These are phyloP conservation scores for Neurospora sp. DNA, from an alignment of 495 filamentous ascomycete genomes.

Conservation along the genomic window DNA sequence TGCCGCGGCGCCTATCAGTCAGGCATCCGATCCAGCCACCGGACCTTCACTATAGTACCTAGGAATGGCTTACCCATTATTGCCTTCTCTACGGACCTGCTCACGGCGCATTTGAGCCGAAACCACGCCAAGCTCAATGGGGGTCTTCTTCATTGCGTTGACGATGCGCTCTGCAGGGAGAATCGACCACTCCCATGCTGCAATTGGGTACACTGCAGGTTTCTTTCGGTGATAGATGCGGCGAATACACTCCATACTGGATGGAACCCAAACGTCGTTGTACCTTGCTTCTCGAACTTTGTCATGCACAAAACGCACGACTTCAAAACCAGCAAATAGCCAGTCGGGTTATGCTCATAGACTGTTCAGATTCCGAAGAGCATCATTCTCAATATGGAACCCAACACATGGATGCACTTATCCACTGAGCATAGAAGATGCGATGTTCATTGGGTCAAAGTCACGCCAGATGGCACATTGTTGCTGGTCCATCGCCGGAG, in stretches of 20 bases:
- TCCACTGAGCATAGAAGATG: constrained; percentile 19
- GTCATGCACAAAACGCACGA: neutral
- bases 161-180: neutral
- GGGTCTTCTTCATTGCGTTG: neutral
- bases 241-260: neutral
- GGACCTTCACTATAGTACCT: neutral
- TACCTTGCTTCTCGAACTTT: neutral
- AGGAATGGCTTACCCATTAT: neutral
- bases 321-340: neutral
- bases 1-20: neutral
- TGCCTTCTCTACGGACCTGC: neutral
- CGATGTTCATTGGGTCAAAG: constrained; percentile 25
- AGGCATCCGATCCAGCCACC: neutral
- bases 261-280: neutral
- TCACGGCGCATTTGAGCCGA: neutral
- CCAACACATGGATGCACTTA: constrained; percentile 21
- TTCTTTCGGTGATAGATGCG: neutral
- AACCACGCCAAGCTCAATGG: neutral
- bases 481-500: constrained; percentile 31
- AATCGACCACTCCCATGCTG: neutral
- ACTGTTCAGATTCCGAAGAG: constrained; percentile 16
- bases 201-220: neutral
- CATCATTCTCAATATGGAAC: constrained; percentile 18
- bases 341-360: neutral
- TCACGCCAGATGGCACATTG: constrained; percentile 40